Percentiles rank a stretch among this genome's conserved stretches.
These are phyloP conservation scores for Alternaria dauci DNA, from an alignment of 2,329 filamentous ascomycete genomes.

Conservation along the genomic window DNA sequence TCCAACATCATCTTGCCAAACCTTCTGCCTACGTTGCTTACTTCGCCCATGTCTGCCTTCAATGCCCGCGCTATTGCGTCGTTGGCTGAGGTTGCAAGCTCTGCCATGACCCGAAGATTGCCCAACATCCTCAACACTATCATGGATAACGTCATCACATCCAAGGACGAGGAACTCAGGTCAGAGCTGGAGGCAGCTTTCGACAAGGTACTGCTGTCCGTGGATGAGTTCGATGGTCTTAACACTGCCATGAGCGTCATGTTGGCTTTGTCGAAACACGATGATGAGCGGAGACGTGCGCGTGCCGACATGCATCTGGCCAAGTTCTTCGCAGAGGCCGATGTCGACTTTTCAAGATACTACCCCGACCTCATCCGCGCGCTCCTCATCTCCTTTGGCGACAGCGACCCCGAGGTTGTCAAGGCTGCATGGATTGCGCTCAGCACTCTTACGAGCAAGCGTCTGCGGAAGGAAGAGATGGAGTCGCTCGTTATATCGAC, in stretches of 20 bases:
- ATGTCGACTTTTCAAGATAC: slow-evolving; percentile 92
- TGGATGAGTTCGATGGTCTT: slow-evolving; percentile 94
- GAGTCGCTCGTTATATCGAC: slow-evolving; percentile 88
- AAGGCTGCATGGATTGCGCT: slow-evolving; percentile 90
- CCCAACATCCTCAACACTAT: slow-evolving; percentile 91
- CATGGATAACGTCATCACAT: slow-evolving; percentile 88
- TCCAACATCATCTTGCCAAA: slow-evolving; percentile 98
- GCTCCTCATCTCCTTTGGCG: slow-evolving; percentile 90
- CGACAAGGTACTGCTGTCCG: slow-evolving; percentile 87
- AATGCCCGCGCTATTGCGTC: slow-evolving; percentile 95
- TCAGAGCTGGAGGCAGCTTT: slow-evolving; percentile 81
- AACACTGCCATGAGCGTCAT: slow-evolving; percentile 97
- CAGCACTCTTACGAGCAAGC: slow-evolving; percentile 80
- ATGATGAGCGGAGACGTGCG: slow-evolving; percentile 85
- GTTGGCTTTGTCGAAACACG: slow-evolving; percentile 85
- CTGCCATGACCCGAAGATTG: slow-evolving; percentile 88
- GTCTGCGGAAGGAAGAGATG: slow-evolving; percentile 96
- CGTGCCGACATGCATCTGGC: slow-evolving; percentile 80
- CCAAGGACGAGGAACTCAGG: slow-evolving; percentile 76
- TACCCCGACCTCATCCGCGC: slow-evolving; percentile 94
- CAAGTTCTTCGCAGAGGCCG: slow-evolving; percentile 81
- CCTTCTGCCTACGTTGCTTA: slow-evolving; percentile 90
- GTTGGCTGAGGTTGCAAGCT: slow-evolving; percentile 86
- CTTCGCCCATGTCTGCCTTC: slow-evolving; percentile 89
- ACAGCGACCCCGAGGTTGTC: slow-evolving; percentile 82